Base-by-base conservation (phyloP, 2,329 filamentous ascomycete genomes). In the Metarhizium brunneum region DNA sequence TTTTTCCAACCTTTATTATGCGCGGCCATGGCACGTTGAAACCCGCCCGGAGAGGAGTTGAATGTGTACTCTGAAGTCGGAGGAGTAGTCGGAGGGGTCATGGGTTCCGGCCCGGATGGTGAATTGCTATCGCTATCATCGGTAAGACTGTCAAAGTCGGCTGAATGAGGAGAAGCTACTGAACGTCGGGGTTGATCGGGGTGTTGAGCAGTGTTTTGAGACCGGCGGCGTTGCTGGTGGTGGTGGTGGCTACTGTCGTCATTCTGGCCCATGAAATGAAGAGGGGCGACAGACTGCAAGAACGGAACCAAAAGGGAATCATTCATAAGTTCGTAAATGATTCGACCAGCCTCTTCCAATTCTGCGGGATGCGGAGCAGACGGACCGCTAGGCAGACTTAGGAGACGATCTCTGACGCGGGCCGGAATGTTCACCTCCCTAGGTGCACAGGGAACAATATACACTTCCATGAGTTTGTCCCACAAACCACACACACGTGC, bases 271-370 rank as follows among this genome's bases (percentile, higher is more conserved):
- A 75, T 72, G 1, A 69, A 63, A 54, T 69, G 71, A 53, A 63
- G 62, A 2, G 73, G 66, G 5, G 73, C 64, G n/a, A 81, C 72
- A 0, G 80, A 81, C 59, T 96, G 92, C 54, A 97, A 79, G 67
- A 97, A 99, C 0, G 92, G 92, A 0, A 96, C 85, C 53, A 97
- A 78, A 0, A 97, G 89, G 3, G 92, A 96, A 68, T 97, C 94
- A 64, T 96, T 95, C 92, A 99, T 97, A 55, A 99, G 77, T 63
- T 97, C 94, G 69, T 92, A 92, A 45, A 96, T 89, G 58, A 96
- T 95, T 59, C 82, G 81, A 29, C 95, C 88, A 20, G 94, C 91
- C 52, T 88, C 82, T 58, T 95, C 87, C 16, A 99, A 77, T 54
- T 85, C 82, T 45, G 86, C 82, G 1, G 94, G 92, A 57, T 83